Evolutionary conservation across 371 early-diverging fungal genomes (phyloP), one percentile per base, ranked within the genome.

Genomic region (Mucor indicus): DNA sequence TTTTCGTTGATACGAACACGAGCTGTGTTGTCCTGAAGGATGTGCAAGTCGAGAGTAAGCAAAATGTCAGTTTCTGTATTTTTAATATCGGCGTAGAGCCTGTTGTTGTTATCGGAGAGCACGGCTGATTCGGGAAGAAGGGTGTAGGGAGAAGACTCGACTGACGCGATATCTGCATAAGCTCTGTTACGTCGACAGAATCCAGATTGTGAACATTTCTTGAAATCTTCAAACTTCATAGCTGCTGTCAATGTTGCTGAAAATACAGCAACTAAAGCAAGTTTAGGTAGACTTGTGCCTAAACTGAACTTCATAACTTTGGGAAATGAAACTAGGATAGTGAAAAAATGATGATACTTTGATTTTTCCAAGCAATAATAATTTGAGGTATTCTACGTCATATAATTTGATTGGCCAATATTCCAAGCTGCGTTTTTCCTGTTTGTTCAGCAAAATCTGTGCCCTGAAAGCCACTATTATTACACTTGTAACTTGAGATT

Each of bases 121-220:
- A 49, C 36, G 48, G 89, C 52, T 27, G 83, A 74, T 19, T 72
- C 70, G 12, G 66, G 56, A 32, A 78, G 44, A 24, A 92, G 62
- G 25, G 62, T 60, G 62, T 87, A 94, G 7, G 85, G 87, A 0
- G 89, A 86, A 12, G 47, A 16, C 20, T 54, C 60, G 13, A 66
- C 64, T 1, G 38, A 47, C 8, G 47, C 57, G n/a, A 50, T 37
- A 29, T 91, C 87, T 10, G 93, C 94, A 64, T 83, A 91, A 9
- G 85, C 90, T 10, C 93, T 80, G 69, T 97, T 92, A 35, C 97
- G 87, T 9, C 75, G 66, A 66, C 96, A 96, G 66, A 98, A 98
- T 15, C 86, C 87, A 39, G 86, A 81, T 54, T 96, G 91, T 16
- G 81, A 70, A 64, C 96, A 96, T 0, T 76, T 85, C 64, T 93